Conservation (phyloP, 169 alveolate species). For the Ichthyophthirius multifiliis region DNA sequence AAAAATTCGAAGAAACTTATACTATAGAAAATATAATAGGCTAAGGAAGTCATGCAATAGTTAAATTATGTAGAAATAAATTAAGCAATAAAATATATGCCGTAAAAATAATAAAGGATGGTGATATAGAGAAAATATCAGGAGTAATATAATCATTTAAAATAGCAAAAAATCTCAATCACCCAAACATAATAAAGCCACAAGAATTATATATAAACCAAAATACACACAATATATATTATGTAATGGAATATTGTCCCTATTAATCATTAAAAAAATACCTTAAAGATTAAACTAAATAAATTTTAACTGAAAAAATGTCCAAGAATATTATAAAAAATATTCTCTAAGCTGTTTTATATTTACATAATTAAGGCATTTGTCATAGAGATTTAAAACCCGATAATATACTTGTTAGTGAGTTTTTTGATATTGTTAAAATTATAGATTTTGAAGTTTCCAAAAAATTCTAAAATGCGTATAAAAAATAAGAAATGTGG, state of each 20-base stretch:
- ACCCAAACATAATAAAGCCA: slow-evolving; percentile 52
- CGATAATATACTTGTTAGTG: neutral
- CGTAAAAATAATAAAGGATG: slow-evolving; percentile 55
- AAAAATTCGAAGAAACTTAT: too few species aligned
- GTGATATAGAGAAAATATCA: slow-evolving; percentile 47
- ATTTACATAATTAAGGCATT: neutral
- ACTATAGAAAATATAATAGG: too few species aligned
- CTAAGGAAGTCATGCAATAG: slow-evolving; percentile 46
- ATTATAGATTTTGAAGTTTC: slow-evolving; percentile 52
- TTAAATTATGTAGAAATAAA: slow-evolving; percentile 29
- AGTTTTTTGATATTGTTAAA: slow-evolving; percentile 6
- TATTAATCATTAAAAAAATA: too few species aligned
- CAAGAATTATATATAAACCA: slow-evolving; percentile 58
- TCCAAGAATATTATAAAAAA: slow-evolving; percentile 25
- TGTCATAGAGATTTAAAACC: slow-evolving; percentile 1
- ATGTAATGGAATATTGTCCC: slow-evolving; percentile 68
- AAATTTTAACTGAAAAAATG: too few species aligned
- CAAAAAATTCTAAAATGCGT: neutral
- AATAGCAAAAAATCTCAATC: slow-evolving; percentile 53
- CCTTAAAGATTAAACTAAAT: too few species aligned
- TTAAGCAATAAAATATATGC: slow-evolving; percentile 34
- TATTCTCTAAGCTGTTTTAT: neutral
- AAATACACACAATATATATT: slow-evolving; percentile 47
- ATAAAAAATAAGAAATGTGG: slow-evolving; percentile 17
- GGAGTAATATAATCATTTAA: slow-evolving; percentile 54